phyloP scores from a whole-genome alignment of 1,284 basidiomycete species.

The Ceratorhiza oryzae-sativae region DNA sequence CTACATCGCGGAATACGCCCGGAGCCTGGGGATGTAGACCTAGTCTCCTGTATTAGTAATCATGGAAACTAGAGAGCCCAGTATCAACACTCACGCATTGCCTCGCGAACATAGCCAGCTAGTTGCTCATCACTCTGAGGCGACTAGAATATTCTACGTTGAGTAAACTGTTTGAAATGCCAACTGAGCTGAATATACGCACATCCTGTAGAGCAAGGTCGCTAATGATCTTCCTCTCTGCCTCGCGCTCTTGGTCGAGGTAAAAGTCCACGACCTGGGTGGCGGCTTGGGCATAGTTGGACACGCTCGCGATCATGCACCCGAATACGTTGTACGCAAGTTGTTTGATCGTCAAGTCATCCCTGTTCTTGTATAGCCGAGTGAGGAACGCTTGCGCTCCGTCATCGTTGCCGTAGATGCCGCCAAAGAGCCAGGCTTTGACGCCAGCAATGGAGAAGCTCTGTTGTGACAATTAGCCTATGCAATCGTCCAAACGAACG shows the following conservation, averaged over 20 bases:
- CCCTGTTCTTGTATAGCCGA: conserved; percentile 21
- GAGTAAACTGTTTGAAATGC: neutral
- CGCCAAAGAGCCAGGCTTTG: conserved; percentile 41
- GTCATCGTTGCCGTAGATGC: conserved; percentile 28
- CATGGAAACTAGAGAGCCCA: neutral
- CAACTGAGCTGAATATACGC: neutral
- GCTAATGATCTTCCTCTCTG: conserved; percentile 38
- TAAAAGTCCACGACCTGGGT: conserved; percentile 42
- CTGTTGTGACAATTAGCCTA: neutral
- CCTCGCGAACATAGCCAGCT: conserved; percentile 60
- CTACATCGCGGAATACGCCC: conserved; percentile 56
- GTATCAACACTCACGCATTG: conserved; percentile 56
- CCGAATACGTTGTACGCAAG: conserved; percentile 41
- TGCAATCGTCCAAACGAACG: neutral
- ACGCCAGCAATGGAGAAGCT: conserved; percentile 45
- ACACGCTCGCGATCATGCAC: conserved; percentile 36
- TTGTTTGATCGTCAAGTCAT: conserved; percentile 28
- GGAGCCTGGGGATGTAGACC: conserved; percentile 45
- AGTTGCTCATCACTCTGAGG: conserved; percentile 48
- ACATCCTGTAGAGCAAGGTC: conserved; percentile 25
- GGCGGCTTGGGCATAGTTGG: conserved; percentile 40
- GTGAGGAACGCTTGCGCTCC: conserved; percentile 11
- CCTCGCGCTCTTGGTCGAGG: conserved; percentile 37
- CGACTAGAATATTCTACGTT: neutral
- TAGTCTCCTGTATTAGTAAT: conserved; percentile 18